Evolutionary conservation across 2,329 filamentous ascomycete genomes (phyloP).

Genomic region (Geoglossum cookeanum): DNA sequence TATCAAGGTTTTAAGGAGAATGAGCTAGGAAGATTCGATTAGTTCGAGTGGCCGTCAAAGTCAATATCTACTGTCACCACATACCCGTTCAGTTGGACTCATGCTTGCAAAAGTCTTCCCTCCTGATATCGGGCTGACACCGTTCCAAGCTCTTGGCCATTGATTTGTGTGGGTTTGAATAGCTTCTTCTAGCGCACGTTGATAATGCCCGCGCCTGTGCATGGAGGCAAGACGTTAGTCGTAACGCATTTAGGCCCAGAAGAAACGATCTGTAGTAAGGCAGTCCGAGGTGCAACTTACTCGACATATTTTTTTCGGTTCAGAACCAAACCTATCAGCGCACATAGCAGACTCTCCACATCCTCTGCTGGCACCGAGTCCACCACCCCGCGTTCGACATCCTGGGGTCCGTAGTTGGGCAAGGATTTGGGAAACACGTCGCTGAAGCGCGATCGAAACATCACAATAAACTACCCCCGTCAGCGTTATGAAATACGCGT

Average conservation of each 20-base stretch:
- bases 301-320: slow-evolving; percentile 98
- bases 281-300: slow-evolving; percentile 36
- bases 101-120: slow-evolving; percentile 67
- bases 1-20: slow-evolving; percentile 62
- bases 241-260: background rate
- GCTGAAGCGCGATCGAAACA: slow-evolving; percentile 88
- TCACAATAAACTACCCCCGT: slow-evolving; percentile 72
- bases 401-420: slow-evolving; percentile 81
- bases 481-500: slow-evolving; percentile 19
- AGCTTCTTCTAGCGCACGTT: slow-evolving; percentile 83
- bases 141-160: slow-evolving; percentile 73
- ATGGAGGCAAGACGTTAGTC: background rate
- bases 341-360: slow-evolving; percentile 76
- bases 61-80: slow-evolving; percentile 10
- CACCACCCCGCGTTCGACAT: slow-evolving; percentile 72
- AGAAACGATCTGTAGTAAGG: background rate
- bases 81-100: slow-evolving; percentile 62
- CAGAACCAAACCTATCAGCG: slow-evolving; percentile 66
- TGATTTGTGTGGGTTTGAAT: slow-evolving; percentile 67
- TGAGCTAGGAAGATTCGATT: slow-evolving; percentile 37
- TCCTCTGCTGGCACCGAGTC: slow-evolving; percentile 64
- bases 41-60: background rate
- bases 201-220: slow-evolving; percentile 71
- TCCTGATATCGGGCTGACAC: slow-evolving; percentile 64
- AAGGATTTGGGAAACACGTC: slow-evolving; percentile 78